Conservation (phyloP, 306 rosid genomes). For the Cercis canadensis region DNA sequence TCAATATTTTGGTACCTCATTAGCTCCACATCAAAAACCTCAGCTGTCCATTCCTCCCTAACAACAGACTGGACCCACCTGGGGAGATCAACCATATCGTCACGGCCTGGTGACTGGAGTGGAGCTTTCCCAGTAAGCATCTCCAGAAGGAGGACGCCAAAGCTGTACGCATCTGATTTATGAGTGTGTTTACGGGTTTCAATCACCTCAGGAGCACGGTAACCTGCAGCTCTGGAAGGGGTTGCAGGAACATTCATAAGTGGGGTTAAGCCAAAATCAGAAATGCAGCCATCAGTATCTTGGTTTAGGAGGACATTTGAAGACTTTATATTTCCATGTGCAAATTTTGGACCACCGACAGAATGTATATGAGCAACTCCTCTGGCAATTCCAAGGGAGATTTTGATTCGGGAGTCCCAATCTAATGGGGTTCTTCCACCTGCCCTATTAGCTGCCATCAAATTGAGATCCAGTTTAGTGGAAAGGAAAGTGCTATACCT, state of each 20-base stretch:
- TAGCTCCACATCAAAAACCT: constrained; percentile 91
- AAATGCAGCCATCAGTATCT: constrained; percentile 75
- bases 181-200: constrained; percentile 89
- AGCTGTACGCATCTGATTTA: constrained; percentile 94
- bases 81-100: constrained; percentile 96
- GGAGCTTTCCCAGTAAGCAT: constrained; percentile 97
- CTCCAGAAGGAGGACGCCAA: constrained; percentile 87
- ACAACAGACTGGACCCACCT: constrained; percentile 98
- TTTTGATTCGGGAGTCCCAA: constrained; percentile 82
- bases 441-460: constrained; percentile 67
- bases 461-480: constrained; percentile 28
- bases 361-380: constrained; percentile 88
- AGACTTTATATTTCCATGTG: constrained; percentile 88
- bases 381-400: constrained; percentile 79
- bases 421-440: constrained; percentile 75
- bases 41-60: constrained; percentile 99
- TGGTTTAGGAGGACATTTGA: constrained; percentile 87
- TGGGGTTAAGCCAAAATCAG: constrained; percentile 86
- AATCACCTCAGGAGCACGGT: constrained; percentile 92
- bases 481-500: not conserved
- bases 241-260: constrained; percentile 81
- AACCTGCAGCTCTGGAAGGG: constrained; percentile 85
- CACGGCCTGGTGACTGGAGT: constrained; percentile 82
- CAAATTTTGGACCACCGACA: constrained; percentile 80
- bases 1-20: constrained; percentile 92